Evolutionary conservation across 2,329 filamentous ascomycete species (phyloP).

Genomic region (Chaetomiaceae sp.): DNA sequence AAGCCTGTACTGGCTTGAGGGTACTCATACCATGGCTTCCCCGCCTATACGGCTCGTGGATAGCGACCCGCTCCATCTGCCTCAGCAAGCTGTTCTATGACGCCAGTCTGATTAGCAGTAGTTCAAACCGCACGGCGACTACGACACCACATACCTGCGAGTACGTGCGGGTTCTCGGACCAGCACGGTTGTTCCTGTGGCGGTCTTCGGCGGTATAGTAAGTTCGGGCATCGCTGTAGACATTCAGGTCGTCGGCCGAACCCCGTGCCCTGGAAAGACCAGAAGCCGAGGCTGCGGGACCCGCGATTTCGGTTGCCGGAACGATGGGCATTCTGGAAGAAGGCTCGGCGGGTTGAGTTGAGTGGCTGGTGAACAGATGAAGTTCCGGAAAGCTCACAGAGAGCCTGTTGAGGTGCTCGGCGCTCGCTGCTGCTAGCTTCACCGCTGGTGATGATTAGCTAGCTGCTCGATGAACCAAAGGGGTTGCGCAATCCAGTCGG

Average conservation of each 20-base stretch:
- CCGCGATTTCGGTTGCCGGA: slow-evolving; percentile 14
- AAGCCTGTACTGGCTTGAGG: neutral
- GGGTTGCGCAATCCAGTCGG: neutral
- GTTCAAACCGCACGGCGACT: neutral
- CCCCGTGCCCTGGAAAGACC: slow-evolving; percentile 24
- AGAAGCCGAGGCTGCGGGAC: slow-evolving; percentile 10
- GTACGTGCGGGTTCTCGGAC: slow-evolving; percentile 50
- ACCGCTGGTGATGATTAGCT: neutral
- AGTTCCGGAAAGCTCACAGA: neutral
- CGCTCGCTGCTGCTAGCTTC: neutral
- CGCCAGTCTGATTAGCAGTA: slow-evolving; percentile 27
- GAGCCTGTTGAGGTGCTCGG: neutral
- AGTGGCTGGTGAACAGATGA: neutral
- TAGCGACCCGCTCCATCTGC: slow-evolving; percentile 48
- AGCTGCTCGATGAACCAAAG: neutral
- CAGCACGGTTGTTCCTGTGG: slow-evolving; percentile 42
- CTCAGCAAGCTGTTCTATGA: slow-evolving; percentile 48
- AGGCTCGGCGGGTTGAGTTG: neutral
- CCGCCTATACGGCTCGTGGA: slow-evolving; percentile 52
- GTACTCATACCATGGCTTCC: slow-evolving; percentile 60
- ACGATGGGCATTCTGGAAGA: slow-evolving; percentile 13
- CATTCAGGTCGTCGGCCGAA: slow-evolving; percentile 43
- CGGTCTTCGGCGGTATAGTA: slow-evolving; percentile 56
- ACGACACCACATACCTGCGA: slow-evolving; percentile 42
- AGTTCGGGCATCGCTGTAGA: slow-evolving; percentile 54